phyloP scores from a whole-genome alignment of 352 stramenopile genomes.

The Phytophthora tentaculata region DNA sequence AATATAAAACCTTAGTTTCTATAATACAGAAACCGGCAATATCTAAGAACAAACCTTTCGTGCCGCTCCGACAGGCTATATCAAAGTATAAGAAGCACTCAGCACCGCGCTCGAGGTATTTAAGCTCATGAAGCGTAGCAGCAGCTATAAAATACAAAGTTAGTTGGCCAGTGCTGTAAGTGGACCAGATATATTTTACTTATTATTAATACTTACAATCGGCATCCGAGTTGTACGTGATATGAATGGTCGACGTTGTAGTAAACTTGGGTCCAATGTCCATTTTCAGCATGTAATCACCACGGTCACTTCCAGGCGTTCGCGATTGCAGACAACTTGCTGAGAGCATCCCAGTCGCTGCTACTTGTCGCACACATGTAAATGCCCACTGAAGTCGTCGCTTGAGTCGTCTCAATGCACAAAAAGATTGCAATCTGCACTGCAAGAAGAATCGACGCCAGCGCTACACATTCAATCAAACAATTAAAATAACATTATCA shows the following conservation, averaged over 20 bases:
- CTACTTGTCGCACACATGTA: constrained; percentile 40
- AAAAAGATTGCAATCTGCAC: constrained; percentile 45
- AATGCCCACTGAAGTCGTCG: constrained; percentile 36
- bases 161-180: background rate
- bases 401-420: constrained; percentile 38
- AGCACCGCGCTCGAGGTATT: constrained; percentile 71
- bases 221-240: constrained; percentile 71
- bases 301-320: constrained; percentile 41
- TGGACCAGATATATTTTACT: background rate
- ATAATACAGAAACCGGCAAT: background rate
- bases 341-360: constrained; percentile 53
- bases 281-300: constrained; percentile 72
- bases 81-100: constrained; percentile 79
- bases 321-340: constrained; percentile 47
- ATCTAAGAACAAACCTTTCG: constrained; percentile 55
- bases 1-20: background rate
- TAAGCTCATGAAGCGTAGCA: constrained; percentile 70
- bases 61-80: constrained; percentile 54
- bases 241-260: constrained; percentile 50
- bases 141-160: constrained; percentile 43
- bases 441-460: constrained; percentile 54
- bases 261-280: constrained; percentile 68
- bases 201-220: constrained; percentile 64
- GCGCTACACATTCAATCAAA: constrained; percentile 23
- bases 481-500: background rate